These are phyloP conservation scores for Tylopilus felleus DNA, from an alignment of 768 basidiomycete genomes.

Conservation along the genomic window DNA sequence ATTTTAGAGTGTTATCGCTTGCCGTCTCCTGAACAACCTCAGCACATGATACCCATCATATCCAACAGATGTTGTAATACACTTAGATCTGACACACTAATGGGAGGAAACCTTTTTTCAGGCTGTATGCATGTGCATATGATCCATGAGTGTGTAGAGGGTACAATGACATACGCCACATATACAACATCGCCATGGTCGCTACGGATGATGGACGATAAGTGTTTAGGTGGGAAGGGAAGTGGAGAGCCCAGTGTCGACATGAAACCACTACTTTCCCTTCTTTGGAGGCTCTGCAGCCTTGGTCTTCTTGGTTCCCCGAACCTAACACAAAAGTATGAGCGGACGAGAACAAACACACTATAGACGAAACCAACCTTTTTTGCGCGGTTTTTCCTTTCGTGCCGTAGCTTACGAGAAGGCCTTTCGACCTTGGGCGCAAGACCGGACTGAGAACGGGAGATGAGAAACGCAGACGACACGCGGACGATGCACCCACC, in stretches of 20 bases:
- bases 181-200: conserved; percentile 38
- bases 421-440: conserved; percentile 79
- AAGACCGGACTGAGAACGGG: conserved; percentile 55
- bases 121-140: conserved; percentile 26
- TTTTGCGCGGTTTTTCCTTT: conserved; percentile 99
- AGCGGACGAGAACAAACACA: conserved; percentile 4
- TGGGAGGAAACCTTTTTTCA: conserved; percentile 8
- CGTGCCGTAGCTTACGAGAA: conserved; percentile 97
- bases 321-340: conserved; percentile 53
- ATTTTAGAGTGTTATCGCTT: conserved; percentile 45
- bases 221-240: conserved; percentile 20
- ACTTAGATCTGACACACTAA: conserved; percentile 29
- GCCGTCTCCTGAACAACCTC: conserved; percentile 10
- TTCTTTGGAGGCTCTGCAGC: conserved; percentile 90
- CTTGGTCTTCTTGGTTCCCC: conserved; percentile 95
- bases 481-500: conserved; percentile 49
- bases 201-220: conserved; percentile 33
- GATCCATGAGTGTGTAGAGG: conserved; percentile 22
- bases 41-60: conserved; percentile 33
- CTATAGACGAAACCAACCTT: conserved; percentile 58
- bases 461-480: conserved; percentile 4
- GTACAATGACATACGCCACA: conserved; percentile 39
- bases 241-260: conserved; percentile 12
- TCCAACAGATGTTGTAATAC: conserved; percentile 32
- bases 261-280: conserved; percentile 64